phyloP scores from a whole-genome alignment of 164 flowering plant genomes.

The Echeveria elegans region DNA sequence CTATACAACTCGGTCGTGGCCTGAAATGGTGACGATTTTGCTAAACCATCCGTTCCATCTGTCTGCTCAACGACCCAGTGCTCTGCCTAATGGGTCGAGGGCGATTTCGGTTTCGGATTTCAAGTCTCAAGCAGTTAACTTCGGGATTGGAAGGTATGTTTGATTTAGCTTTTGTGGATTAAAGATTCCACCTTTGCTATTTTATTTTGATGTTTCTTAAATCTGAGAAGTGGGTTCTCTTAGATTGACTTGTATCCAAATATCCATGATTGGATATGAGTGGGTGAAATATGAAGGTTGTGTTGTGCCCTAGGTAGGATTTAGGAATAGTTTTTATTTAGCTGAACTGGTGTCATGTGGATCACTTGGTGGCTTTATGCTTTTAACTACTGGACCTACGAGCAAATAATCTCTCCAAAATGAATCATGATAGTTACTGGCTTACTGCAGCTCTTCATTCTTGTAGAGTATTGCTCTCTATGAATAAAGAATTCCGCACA shows the following conservation, averaged over 20 bases:
- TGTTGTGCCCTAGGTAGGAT: no score
- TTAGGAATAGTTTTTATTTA: no score
- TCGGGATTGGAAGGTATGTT: not conserved
- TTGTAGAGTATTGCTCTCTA: no score
- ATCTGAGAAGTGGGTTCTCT: not conserved
- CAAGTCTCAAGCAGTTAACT: not conserved
- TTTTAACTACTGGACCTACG: no score
- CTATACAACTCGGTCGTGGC: no score
- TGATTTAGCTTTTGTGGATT: not conserved
- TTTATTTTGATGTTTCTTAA: not conserved
- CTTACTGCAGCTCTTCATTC: no score
- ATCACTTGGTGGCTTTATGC: no score
- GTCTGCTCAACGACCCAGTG: not conserved
- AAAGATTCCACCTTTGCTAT: not conserved
- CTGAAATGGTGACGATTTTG: not conserved
- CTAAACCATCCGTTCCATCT: not conserved
- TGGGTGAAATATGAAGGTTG: not conserved
- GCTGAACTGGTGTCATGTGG: no score
- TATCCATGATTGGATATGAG: not conserved
- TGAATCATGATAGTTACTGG: no score
- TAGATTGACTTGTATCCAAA: not conserved
- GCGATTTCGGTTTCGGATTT: not conserved
- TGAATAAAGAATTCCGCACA: no score
- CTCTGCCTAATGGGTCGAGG: not conserved
- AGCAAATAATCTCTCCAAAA: no score